Evolutionary conservation across 352 stramenopile genomes (phyloP).

Genomic region (Phytophthora citrophthora): DNA sequence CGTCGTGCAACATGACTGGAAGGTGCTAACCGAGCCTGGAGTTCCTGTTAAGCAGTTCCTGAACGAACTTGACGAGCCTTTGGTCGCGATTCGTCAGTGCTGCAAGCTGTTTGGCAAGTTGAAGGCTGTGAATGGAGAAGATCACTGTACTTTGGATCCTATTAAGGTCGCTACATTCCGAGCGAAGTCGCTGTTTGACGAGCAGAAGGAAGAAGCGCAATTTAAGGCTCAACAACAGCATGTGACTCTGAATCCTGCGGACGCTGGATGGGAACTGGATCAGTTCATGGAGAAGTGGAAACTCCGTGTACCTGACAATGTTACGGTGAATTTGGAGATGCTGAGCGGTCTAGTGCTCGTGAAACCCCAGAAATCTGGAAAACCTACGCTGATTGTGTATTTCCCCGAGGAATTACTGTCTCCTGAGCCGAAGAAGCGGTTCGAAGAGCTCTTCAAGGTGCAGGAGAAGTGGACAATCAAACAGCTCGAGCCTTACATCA

Average conservation of each 20-base stretch:
- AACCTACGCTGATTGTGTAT: conserved; percentile 59
- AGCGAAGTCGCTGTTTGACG: conserved; percentile 77
- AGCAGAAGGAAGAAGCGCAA: conserved; percentile 49
- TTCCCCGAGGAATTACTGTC: conserved; percentile 72
- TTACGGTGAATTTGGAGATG: conserved; percentile 68
- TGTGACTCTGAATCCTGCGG: conserved; percentile 23
- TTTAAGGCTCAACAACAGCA: conserved; percentile 45
- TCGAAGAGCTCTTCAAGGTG: conserved; percentile 76
- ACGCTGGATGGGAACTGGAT: conserved; percentile 58
- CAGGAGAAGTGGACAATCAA: conserved; percentile 87
- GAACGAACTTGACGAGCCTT: conserved; percentile 42
- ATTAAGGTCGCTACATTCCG: conserved; percentile 77
- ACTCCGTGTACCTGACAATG: conserved; percentile 69
- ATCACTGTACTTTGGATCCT: conserved; percentile 58
- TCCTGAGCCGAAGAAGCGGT: conserved; percentile 76
- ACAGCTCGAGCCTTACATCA: conserved; percentile 85
- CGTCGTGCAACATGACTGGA: conserved; percentile 76
- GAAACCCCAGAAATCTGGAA: conserved; percentile 47
- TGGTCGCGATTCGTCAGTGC: conserved; percentile 72
- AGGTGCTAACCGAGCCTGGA: conserved; percentile 49
- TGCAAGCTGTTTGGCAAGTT: conserved; percentile 68
- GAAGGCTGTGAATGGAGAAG: conserved; percentile 12
- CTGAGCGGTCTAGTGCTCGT: conserved; percentile 69
- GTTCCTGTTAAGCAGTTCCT: conserved; percentile 54
- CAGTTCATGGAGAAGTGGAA: conserved; percentile 88